Evolutionary conservation across 2,329 filamentous ascomycete genomes (phyloP).

Genomic region (Cytospora paraplurivora): DNA sequence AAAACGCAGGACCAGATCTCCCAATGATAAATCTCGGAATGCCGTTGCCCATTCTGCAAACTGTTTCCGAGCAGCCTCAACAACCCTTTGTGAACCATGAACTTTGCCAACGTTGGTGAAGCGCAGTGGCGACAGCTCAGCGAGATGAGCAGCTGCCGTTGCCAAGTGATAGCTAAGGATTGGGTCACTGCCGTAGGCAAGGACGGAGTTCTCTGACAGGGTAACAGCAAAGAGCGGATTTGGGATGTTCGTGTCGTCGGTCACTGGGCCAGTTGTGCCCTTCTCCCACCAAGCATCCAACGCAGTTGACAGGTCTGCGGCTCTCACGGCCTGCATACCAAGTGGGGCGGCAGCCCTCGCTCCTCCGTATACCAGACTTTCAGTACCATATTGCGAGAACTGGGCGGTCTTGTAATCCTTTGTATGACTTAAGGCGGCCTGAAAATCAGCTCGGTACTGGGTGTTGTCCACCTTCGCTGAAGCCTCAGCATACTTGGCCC

Average conservation of each 20-base stretch:
- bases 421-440: slow-evolving; percentile 18
- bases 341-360: slow-evolving; percentile 10
- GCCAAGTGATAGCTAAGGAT: slow-evolving; percentile 61
- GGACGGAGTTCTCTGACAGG: slow-evolving; percentile 38
- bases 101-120: slow-evolving; percentile 23
- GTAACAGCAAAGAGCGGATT: slow-evolving; percentile 51
- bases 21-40: slow-evolving; percentile 38
- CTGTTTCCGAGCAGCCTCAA: slow-evolving; percentile 44
- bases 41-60: slow-evolving; percentile 50
- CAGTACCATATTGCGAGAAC: background rate
- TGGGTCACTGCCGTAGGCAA: slow-evolving; percentile 55
- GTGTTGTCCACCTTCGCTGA: slow-evolving; percentile 27
- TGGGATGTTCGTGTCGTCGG: slow-evolving; percentile 30
- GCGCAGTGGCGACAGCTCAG: slow-evolving; percentile 43
- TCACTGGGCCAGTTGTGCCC: slow-evolving; percentile 4
- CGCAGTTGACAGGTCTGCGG: background rate
- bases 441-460: slow-evolving; percentile 30
- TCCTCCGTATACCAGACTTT: background rate
- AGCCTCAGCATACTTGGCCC: slow-evolving; percentile 39
- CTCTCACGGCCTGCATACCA: slow-evolving; percentile 1
- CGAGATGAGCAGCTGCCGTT: slow-evolving; percentile 44
- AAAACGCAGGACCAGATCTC: slow-evolving; percentile 47
- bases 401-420: background rate
- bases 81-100: background rate
- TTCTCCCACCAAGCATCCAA: slow-evolving; percentile 19